phyloP scores from a whole-genome alignment of 345 rosid genomes.

The Limnanthes douglasii region DNA sequence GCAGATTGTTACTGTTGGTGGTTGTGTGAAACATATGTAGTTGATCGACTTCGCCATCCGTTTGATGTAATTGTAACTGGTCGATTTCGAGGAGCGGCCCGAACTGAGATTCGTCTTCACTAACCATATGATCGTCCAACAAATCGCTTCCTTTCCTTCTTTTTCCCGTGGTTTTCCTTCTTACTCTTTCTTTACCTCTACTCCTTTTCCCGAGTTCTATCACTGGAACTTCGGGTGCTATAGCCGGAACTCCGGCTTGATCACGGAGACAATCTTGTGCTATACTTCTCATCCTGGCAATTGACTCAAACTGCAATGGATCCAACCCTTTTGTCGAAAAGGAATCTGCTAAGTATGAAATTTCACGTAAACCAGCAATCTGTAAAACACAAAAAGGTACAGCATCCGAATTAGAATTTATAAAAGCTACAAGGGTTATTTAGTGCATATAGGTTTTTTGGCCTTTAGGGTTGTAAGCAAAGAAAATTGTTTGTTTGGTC shows the following conservation, averaged over 20 bases:
- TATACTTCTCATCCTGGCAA: constrained; percentile 53
- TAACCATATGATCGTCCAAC: constrained; percentile 31
- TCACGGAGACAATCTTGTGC: constrained; percentile 80
- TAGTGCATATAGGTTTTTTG: too few relatives aligned
- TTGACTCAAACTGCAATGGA: constrained; percentile 45
- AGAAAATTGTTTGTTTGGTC: too few relatives aligned
- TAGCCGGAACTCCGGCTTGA: constrained; percentile 35
- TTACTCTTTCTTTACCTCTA: constrained; percentile 70
- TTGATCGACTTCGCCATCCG: constrained; percentile 24
- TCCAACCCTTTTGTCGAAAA: constrained; percentile 55
- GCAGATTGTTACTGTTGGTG: constrained; percentile 15
- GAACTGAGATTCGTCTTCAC: constrained; percentile 43
- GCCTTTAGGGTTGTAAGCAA: too few relatives aligned
- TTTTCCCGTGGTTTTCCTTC: constrained; percentile 60
- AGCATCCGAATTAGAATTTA: background rate
- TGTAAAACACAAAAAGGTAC: constrained; percentile 12
- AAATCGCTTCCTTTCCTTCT: constrained; percentile 47
- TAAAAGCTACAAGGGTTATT: too few relatives aligned
- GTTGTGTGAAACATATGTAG: constrained; percentile 17
- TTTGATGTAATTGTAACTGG: constrained; percentile 23
- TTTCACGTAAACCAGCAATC: constrained; percentile 75
- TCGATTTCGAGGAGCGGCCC: constrained; percentile 38
- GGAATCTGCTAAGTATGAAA: constrained; percentile 62
- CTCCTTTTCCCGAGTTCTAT: constrained; percentile 51
- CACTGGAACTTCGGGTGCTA: constrained; percentile 14